Evolutionary conservation across 2,329 filamentous ascomycete species (phyloP).

Genomic region (Colletotrichum caudatum): DNA sequence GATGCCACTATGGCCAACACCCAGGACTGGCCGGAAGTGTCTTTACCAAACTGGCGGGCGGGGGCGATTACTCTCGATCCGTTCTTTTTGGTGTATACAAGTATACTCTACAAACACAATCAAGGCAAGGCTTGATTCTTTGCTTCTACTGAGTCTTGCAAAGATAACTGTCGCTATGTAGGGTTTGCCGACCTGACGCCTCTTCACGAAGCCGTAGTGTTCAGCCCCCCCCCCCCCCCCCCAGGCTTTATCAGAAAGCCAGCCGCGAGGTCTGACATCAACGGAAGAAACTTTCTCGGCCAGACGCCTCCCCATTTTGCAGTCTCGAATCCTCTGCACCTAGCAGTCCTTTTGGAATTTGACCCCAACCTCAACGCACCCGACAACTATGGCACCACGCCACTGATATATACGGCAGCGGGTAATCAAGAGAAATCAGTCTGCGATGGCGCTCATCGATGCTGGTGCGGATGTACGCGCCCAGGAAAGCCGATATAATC

Average conservation of each 20-base stretch:
- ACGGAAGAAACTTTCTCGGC: not conserved
- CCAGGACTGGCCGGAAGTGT: constrained; percentile 5
- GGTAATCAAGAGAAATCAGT: not conserved
- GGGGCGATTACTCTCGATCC: not conserved
- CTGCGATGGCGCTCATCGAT: not conserved
- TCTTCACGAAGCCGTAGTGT: constrained; percentile 6
- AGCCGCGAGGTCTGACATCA: fast-evolving
- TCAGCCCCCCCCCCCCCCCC: too few species aligned
- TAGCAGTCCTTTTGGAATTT: not conserved
- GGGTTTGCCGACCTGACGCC: constrained; percentile 24
- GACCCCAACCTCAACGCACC: not conserved
- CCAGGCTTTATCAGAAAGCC: fast-evolving
- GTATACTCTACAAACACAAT: not conserved
- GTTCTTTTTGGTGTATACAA: not conserved
- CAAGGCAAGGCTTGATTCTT: not conserved
- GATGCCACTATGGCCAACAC: not conserved
- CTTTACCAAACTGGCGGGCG: not conserved
- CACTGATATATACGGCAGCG: constrained; percentile 4
- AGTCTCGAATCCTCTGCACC: not conserved
- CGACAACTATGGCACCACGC: constrained; percentile 15
- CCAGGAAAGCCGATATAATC: not conserved
- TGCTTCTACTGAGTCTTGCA: not conserved
- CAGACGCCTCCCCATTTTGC: constrained; percentile 22
- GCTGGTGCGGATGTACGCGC: not conserved
- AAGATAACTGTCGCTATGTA: not conserved